Evolutionary conservation across 2,329 filamentous ascomycete species (phyloP).

Genomic region (Cercospora zeae-maydis): DNA sequence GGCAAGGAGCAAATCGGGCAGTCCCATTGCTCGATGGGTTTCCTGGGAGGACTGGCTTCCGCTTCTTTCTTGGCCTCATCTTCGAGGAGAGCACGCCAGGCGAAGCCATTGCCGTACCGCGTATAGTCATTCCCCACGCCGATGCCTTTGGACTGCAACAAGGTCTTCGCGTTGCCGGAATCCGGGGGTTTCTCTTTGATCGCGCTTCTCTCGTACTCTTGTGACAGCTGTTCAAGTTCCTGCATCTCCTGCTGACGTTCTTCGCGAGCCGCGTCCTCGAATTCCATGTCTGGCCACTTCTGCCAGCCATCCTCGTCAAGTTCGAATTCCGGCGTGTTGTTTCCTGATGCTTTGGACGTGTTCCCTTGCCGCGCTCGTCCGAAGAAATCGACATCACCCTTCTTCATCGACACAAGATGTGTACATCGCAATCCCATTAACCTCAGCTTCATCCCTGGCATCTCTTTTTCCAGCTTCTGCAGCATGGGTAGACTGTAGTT

Average conservation of each 20-base stretch:
- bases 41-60: conserved; percentile 21
- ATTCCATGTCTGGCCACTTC: conserved; percentile 64
- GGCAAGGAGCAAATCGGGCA: conserved; percentile 84
- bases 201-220: conserved; percentile 47
- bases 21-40: conserved; percentile 59
- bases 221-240: conserved; percentile 59
- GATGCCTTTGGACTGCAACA: conserved; percentile 9
- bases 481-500: conserved; percentile 78
- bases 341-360: conserved; percentile 29
- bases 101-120: conserved; percentile 35
- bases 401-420: conserved; percentile 81
- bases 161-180: conserved; percentile 5
- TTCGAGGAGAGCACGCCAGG: conserved; percentile 35
- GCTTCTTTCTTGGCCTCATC: conserved; percentile 32
- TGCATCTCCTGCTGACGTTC: conserved; percentile 60
- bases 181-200: conserved; percentile 24
- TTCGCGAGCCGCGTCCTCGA: conserved; percentile 59
- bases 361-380: conserved; percentile 44
- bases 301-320: conserved; percentile 59
- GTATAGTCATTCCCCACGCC: conserved; percentile 26
- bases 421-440: conserved; percentile 89
- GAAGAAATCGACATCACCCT: conserved; percentile 75
- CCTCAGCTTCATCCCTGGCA: conserved; percentile 72
- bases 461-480: conserved; percentile 76
- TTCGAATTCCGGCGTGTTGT: conserved; percentile 36